Base-by-base conservation (phyloP, 352 stramenopile species). In the Phytophthora capsici region DNA sequence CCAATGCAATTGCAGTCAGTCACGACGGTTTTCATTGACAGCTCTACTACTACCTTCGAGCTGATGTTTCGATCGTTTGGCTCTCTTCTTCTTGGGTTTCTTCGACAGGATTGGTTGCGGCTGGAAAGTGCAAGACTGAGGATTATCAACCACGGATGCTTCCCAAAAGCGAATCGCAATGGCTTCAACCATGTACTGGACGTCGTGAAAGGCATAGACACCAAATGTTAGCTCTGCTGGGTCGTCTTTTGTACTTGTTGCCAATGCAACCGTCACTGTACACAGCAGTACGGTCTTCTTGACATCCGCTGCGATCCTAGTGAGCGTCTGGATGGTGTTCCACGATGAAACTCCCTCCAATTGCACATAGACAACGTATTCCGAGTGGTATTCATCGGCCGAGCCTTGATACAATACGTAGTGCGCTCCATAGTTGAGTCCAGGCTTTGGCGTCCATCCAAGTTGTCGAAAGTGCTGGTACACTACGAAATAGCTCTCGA, bases 241-340 rank as follows among this genome's bases (percentile, higher is more conserved):
- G 8, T 52, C 43, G 22, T 8, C 12, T 19, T n/a, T 34, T 22
- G 5, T 7, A 4, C 13, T 48, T 19, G 22, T 36, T 43, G 19
- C 8, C 46, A 9, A 14, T 34, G 50, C 6, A 20, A 61, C 36
- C 3, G 41, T 30, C 50, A 91, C 75, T 37, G 85, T 69, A 26
- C 80, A 91, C 25, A 91, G 17, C 17, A 92, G 46, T 23, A 92
- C 78, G 0, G 82, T 90, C 77, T 94, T 94, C 69, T 92, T 94
- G 10, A 90, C 83, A 58, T 94, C 86, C 9, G 78, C 80, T 16
- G 82, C 81, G 28, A 94, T 69, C 20, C 83, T 82, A n/a, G 86
- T 91, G 46, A 90, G 73, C 26, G 79, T 77, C 56, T 94, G 86
- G 16, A 92, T 61, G 14, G 59, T 67, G 32, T 81, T 74, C 85